These are phyloP conservation scores for Ophiosphaerella herpotricha DNA, from an alignment of 2,329 filamentous ascomycete genomes.

Conservation along the genomic window DNA sequence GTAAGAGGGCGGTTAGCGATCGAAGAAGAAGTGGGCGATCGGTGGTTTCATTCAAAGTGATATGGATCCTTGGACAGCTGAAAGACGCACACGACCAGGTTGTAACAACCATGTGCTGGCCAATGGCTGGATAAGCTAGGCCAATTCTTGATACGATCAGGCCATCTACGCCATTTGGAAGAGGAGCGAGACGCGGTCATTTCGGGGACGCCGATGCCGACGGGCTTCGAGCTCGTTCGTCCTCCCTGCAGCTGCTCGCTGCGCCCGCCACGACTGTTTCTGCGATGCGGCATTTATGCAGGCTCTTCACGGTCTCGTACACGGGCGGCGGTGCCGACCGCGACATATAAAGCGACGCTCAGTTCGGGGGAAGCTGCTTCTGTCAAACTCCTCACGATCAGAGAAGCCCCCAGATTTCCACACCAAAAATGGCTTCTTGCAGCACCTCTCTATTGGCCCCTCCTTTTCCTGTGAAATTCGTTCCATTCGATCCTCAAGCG, in stretches of 20 bases:
- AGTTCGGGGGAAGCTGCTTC: not conserved
- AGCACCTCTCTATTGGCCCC: no score
- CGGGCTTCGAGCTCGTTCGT: no score
- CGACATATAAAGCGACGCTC: constrained; percentile 11
- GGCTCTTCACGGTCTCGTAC: no score
- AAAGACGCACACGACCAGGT: constrained; percentile 6
- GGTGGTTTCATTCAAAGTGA: constrained; percentile 7
- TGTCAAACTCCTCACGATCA: no score
- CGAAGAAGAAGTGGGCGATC: constrained; percentile 11
- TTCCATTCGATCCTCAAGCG: no score
- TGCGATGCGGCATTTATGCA: no score
- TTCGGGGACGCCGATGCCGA: constrained; percentile 23
- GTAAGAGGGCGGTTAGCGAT: constrained; percentile 10
- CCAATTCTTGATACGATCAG: not conserved
- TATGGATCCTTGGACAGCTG: constrained; percentile 6
- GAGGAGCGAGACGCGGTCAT: not conserved
- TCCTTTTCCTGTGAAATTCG: no score
- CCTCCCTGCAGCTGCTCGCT: not conserved
- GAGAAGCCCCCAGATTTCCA: not conserved
- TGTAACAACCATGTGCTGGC: constrained; percentile 1
- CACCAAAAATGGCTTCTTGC: no score
- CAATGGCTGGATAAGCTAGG: constrained; percentile 9
- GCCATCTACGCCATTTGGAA: not conserved
- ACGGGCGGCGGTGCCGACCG: not conserved
- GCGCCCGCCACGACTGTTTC: constrained; percentile 1